A percentile compares a stretch with the other conserved stretches of the same genome.
Evolutionary conservation across 148 eudicot genomes (phyloP).

Genomic region (Cornus suecica): DNA sequence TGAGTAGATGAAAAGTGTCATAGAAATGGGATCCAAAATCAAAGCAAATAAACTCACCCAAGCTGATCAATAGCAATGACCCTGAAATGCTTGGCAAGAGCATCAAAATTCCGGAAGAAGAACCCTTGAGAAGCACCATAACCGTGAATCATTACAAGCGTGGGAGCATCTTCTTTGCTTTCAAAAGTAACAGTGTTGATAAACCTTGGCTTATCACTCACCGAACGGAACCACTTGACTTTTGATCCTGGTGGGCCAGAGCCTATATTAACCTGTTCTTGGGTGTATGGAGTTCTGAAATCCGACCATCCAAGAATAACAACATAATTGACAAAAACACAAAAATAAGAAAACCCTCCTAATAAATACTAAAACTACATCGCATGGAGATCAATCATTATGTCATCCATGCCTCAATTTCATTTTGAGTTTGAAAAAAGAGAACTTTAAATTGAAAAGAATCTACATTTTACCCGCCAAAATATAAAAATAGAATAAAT

Average conservation of each 20-base stretch:
- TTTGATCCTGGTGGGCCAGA: conserved; percentile 92
- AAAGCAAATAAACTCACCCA: conserved; percentile 47
- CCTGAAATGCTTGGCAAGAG: conserved; percentile 68
- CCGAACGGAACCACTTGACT: conserved; percentile 91
- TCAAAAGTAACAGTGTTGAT: conserved; percentile 86
- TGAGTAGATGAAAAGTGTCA: not conserved
- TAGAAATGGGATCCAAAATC: conserved; percentile 6
- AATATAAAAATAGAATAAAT: not conserved
- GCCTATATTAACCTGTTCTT: conserved; percentile 83
- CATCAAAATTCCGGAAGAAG: conserved; percentile 94
- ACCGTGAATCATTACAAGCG: conserved; percentile 96
- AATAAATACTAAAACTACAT: not conserved
- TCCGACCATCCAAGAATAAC: conserved; percentile 12
- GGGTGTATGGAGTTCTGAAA: conserved; percentile 68
- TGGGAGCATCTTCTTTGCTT: conserved; percentile 66
- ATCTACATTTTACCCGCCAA: not conserved
- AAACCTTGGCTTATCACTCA: conserved; percentile 74
- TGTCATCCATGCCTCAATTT: not conserved
- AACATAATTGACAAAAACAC: not conserved
- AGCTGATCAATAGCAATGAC: conserved; percentile 97
- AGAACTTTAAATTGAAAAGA: not conserved
- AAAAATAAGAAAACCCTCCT: not conserved
- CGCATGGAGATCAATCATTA: not conserved
- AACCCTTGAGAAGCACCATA: conserved; percentile 97
- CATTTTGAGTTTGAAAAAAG: not conserved